Percentiles rank a stretch among this genome's conserved stretches.
phyloP scores from a whole-genome alignment of 2,329 filamentous ascomycete species.

The Macrophomina pseudophaseolina region DNA sequence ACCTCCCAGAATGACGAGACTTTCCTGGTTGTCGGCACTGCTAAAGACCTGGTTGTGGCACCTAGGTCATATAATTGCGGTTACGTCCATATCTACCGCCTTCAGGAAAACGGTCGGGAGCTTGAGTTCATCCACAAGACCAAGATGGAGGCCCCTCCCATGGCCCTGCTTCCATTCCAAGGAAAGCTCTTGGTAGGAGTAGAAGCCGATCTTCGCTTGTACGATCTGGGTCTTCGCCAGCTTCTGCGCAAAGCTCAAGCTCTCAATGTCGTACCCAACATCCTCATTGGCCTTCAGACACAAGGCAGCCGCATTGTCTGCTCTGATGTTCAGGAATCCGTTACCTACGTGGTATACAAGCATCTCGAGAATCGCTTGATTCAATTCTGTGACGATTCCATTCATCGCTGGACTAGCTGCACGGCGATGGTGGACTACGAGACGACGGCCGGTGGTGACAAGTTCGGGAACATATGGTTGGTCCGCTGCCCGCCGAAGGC shows the following conservation, averaged over 20 bases:
- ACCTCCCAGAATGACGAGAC: constrained; percentile 85
- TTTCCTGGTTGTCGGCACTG: constrained; percentile 93
- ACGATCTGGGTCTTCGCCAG: constrained; percentile 91
- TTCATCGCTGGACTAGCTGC: constrained; percentile 88
- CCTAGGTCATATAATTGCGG: constrained; percentile 78
- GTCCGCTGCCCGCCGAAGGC: constrained; percentile 84
- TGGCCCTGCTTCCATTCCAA: constrained; percentile 91
- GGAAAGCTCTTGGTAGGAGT: constrained; percentile 86
- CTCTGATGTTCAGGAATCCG: constrained; percentile 88
- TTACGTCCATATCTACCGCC: constrained; percentile 90
- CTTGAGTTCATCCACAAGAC: constrained; percentile 98
- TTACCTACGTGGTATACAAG: constrained; percentile 94
- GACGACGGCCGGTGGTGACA: constrained; percentile 91
- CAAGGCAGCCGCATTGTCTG: constrained; percentile 91
- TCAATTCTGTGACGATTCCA: constrained; percentile 88
- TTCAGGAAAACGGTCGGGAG: constrained; percentile 83
- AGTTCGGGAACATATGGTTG: constrained; percentile 96
- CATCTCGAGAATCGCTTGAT: constrained; percentile 88
- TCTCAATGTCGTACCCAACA: constrained; percentile 70
- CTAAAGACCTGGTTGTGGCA: constrained; percentile 82
- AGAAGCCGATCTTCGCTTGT: constrained; percentile 80
- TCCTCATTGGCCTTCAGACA: constrained; percentile 88
- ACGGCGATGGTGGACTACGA: constrained; percentile 97
- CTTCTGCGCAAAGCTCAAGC: constrained; percentile 90
- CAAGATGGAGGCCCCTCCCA: constrained; percentile 84